Conservation (phyloP, 495 filamentous ascomycete genomes). For the Talaromyces nanjingensis region DNA sequence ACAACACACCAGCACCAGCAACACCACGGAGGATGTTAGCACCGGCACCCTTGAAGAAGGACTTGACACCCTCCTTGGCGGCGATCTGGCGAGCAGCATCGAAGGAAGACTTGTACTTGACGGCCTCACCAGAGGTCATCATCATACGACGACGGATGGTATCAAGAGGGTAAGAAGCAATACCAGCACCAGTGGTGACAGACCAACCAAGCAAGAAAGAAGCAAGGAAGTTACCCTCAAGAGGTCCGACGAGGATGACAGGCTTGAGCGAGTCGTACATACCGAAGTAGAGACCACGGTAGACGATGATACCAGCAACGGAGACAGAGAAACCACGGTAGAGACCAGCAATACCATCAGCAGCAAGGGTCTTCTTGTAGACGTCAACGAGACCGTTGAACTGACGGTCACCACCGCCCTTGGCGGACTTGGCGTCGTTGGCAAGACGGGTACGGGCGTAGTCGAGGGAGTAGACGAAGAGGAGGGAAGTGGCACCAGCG, state of each 20-base stretch:
- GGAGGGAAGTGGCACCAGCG: conserved; percentile 98
- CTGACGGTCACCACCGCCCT: conserved; percentile 87
- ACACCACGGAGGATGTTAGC: conserved; percentile 99
- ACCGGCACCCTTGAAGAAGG: conserved; percentile 99
- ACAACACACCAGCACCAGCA: conserved; percentile 99
- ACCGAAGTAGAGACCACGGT: conserved; percentile 99
- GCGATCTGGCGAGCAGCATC: conserved; percentile 95
- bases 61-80: conserved; percentile 91
- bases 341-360: conserved; percentile 96
- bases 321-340: conserved; percentile 99
- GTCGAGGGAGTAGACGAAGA: conserved; percentile 99
- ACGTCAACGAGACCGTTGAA: conserved; percentile 99
- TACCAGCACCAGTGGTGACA: conserved; percentile 99
- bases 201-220: conserved; percentile 98
- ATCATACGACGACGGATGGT: conserved; percentile 99
- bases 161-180: conserved; percentile 99
- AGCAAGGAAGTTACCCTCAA: conserved; percentile 97
- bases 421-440: conserved; percentile 99
- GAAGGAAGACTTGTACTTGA: conserved; percentile 95
- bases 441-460: conserved; percentile 99
- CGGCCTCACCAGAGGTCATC: conserved; percentile 95
- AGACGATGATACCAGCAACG: conserved; percentile 96
- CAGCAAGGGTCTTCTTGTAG: conserved; percentile 99
- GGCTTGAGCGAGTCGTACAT: conserved; percentile 99
- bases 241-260: conserved; percentile 82